Evolutionary conservation across 768 basidiomycete species (phyloP), one percentile per base, ranked within the genome.

Genomic region (Austroboletus eburneus): DNA sequence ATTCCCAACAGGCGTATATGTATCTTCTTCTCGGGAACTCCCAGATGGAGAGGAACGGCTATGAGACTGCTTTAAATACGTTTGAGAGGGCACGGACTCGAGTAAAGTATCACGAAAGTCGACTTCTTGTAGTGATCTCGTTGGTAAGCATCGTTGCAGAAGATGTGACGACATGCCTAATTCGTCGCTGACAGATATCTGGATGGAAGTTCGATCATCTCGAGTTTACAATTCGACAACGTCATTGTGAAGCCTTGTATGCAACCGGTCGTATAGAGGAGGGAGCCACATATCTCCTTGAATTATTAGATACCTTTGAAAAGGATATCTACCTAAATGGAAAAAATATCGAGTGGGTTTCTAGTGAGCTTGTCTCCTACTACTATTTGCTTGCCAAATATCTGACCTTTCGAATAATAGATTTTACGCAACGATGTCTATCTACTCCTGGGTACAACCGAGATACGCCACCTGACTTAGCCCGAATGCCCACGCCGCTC

Each of bases 181-280:
- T 13, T 8, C 5, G 10, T 39, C 18, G 7, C 12, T 24, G 2
- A 22, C 32, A 51, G 50, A 33, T 48, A 18, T 35, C 42, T 3
- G 45, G 45, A 12, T 51, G 50, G 50, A 16, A 43, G 1, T 51
- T 51, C 14, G 32, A 51, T 20, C 7, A 37, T n/a, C 44, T 50
- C 12, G 9, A 6, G 4, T 17, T 42, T 10, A 33, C 4, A 3
- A 37, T 50, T 17, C 27, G 34, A 14, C 39, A n/a, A 7, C 29
- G 16, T 42, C 23, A 23, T 32, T 42, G 44, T 18, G 40, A 39
- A 14, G 36, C 49, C 5, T n/a, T 50, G 3, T 33, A 24, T 27
- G 39, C 44, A 7, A 23, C 35, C 3, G 35, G 44, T 34, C 40
- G 22, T 2, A n/a, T 22, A 0, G 18, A 9, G 12, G 32, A 48